Percentiles rank a stretch among this genome's conserved stretches.
These are phyloP conservation scores for Glycine tomentella DNA, from an alignment of 306 rosid species.

Conservation along the genomic window DNA sequence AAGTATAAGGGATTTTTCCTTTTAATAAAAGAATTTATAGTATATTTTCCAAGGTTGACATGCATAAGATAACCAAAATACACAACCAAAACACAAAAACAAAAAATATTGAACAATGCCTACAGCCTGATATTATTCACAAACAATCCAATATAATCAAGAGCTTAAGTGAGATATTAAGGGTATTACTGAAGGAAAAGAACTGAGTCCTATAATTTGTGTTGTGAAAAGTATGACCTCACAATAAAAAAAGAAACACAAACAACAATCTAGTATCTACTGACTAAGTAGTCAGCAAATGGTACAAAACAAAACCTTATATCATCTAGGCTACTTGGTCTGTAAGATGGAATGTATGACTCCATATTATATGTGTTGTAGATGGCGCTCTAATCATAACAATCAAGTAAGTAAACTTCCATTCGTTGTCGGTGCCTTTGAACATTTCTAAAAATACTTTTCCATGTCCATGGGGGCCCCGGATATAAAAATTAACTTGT, in stretches of 20 bases:
- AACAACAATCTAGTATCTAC: slow-evolving; percentile 48
- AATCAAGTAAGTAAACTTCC: slow-evolving; percentile 86
- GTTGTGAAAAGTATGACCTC: slow-evolving; percentile 31
- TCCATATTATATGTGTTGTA: slow-evolving; percentile 83
- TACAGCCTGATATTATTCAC: slow-evolving; percentile 10
- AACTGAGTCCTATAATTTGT: slow-evolving; percentile 17
- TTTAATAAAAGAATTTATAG: neutral
- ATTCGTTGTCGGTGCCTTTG: slow-evolving; percentile 75
- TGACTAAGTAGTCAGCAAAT: slow-evolving; percentile 41
- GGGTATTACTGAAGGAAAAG: slow-evolving; percentile 16
- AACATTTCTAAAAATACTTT: slow-evolving; percentile 89
- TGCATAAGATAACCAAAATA: neutral
- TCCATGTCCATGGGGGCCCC: slow-evolving; percentile 94
- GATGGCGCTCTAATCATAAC: slow-evolving; percentile 86
- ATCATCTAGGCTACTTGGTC: slow-evolving; percentile 42
- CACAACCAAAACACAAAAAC: neutral
- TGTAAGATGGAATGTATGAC: slow-evolving; percentile 80
- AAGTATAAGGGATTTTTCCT: neutral
- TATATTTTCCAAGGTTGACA: slow-evolving; percentile 20
- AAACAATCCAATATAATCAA: slow-evolving; percentile 27
- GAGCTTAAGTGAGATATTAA: slow-evolving; percentile 2
- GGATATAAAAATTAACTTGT: slow-evolving; percentile 87
- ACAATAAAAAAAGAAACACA: slow-evolving; percentile 35
- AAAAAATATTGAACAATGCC: neutral
- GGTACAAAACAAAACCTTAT: slow-evolving; percentile 53